Percentiles rank a stretch among this genome's conserved stretches.
Evolutionary conservation across 495 filamentous ascomycete genomes (phyloP).

Genomic region (Penicillium steckii): DNA sequence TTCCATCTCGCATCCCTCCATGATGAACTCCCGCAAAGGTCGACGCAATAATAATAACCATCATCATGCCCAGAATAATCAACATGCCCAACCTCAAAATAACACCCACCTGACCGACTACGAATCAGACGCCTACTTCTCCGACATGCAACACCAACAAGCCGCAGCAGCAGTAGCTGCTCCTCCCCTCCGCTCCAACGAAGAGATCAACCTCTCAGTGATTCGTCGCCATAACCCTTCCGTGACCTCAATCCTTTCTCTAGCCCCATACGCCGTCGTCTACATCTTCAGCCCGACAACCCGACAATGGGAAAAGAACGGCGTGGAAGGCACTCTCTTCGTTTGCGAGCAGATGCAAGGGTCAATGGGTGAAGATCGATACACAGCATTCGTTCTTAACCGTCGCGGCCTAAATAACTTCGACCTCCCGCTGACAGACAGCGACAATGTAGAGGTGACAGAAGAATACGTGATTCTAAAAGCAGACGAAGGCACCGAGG

Average conservation of each 20-base stretch:
- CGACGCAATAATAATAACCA: conserved; percentile 33
- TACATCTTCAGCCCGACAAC: conserved; percentile 67
- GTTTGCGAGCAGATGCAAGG: conserved; percentile 61
- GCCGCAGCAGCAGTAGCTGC: conserved; percentile 21
- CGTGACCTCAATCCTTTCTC: conserved; percentile 64
- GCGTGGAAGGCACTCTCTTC: conserved; percentile 79
- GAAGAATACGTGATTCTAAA: conserved; percentile 62
- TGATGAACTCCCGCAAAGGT: conserved; percentile 37
- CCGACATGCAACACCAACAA: conserved; percentile 36
- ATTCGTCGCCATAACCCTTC: conserved; percentile 70
- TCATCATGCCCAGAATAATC: conserved; percentile 34
- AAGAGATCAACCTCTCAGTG: conserved; percentile 78
- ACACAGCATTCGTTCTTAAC: conserved; percentile 61
- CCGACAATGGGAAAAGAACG: conserved; percentile 72
- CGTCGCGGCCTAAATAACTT: conserved; percentile 62
- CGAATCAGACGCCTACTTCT: conserved; percentile 56
- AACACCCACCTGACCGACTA: conserved; percentile 58
- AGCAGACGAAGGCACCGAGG: conserved; percentile 23
- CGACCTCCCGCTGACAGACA: conserved; percentile 45
- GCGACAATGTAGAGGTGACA: conserved; percentile 57
- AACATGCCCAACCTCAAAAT: conserved; percentile 24
- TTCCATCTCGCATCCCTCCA: conserved; percentile 2
- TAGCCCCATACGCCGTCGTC: conserved; percentile 75
- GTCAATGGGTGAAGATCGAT: conserved; percentile 47
- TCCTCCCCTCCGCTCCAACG: conserved; percentile 62